These are phyloP conservation scores for Leucosporidium scottii DNA, from an alignment of 768 basidiomycete genomes.

Conservation along the genomic window DNA sequence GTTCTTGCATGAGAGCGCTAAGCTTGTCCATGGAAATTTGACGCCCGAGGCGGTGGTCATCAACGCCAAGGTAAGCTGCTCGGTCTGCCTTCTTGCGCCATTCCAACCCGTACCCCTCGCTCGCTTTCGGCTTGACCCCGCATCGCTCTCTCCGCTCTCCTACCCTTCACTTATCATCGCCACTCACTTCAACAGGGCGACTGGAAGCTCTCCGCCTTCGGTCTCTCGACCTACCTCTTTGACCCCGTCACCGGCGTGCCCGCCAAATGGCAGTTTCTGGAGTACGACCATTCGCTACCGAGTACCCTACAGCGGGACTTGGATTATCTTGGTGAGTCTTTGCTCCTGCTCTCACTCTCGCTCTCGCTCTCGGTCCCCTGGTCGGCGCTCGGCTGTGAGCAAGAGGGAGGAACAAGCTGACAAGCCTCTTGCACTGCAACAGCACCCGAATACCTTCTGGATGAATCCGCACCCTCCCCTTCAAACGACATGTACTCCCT, in stretches of 20 bases:
- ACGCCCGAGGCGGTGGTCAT: slow-evolving; percentile 80
- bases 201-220: slow-evolving; percentile 92
- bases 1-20: slow-evolving; percentile 87
- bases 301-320: slow-evolving; percentile 80
- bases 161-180: neutral
- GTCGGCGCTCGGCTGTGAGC: too few relatives aligned
- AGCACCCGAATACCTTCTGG: slow-evolving; percentile 93
- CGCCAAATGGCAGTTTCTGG: slow-evolving; percentile 83
- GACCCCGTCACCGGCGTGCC: slow-evolving; percentile 58
- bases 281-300: slow-evolving; percentile 72
- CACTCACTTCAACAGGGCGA: slow-evolving; percentile 59
- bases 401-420: neutral
- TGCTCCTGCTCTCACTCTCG: neutral
- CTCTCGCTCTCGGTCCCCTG: neutral
- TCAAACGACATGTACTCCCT: slow-evolving; percentile 90
- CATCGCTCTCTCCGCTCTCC: neutral
- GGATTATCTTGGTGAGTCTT: slow-evolving; percentile 66
- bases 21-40: slow-evolving; percentile 84
- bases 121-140: neutral
- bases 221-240: slow-evolving; percentile 70
- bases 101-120: neutral
- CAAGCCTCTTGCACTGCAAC: neutral
- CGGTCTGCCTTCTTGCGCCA: neutral
- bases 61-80: slow-evolving; percentile 61
- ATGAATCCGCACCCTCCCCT: slow-evolving; percentile 68